Percentiles rank a stretch among this genome's conserved stretches.
These are phyloP conservation scores for Blastobotrys robertii DNA, from an alignment of 805 yeast species.

Conservation along the genomic window DNA sequence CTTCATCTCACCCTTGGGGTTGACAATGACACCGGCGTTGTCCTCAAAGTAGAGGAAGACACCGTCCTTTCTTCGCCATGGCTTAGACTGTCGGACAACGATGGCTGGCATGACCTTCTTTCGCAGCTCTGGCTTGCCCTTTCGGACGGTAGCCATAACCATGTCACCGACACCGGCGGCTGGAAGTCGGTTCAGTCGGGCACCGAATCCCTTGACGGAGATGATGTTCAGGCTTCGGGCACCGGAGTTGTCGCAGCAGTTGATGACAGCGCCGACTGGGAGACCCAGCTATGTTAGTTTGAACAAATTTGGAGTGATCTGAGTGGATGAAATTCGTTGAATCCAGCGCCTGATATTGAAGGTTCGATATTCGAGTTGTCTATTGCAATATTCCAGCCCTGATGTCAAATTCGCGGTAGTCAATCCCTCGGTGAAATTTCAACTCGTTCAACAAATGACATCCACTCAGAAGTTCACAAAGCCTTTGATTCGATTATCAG, in stretches of 20 bases:
- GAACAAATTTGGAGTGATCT: background rate
- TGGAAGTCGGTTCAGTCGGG: slow-evolving; percentile 99
- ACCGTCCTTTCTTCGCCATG: slow-evolving; percentile 99
- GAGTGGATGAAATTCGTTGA: too few species aligned
- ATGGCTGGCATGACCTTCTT: slow-evolving; percentile 99
- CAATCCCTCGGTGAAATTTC: too few species aligned
- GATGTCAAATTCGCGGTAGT: too few species aligned
- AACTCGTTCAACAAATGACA: too few species aligned
- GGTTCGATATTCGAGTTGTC: too few species aligned
- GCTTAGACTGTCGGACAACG: slow-evolving; percentile 97
- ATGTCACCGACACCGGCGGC: slow-evolving; percentile 99
- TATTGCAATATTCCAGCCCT: too few species aligned
- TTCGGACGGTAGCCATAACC: slow-evolving; percentile 86
- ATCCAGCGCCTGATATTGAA: too few species aligned
- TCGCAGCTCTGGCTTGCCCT: slow-evolving; percentile 99
- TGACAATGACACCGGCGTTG: slow-evolving; percentile 99
- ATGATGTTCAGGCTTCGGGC: slow-evolving; percentile 98
- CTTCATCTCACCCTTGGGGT: slow-evolving; percentile 99
- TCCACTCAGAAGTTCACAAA: too few species aligned
- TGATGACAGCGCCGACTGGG: slow-evolving; percentile 99
- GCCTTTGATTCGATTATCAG: too few species aligned
- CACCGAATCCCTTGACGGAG: slow-evolving; percentile 99
- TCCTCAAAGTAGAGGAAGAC: slow-evolving; percentile 99
- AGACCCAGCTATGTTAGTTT: slow-evolving; percentile 68
- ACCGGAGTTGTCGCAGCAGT: slow-evolving; percentile 99